Evolutionary conservation across 192 early-diverging fungal species (phyloP), one percentile per base, ranked within the genome.

Genomic region (Podila minutissima): DNA sequence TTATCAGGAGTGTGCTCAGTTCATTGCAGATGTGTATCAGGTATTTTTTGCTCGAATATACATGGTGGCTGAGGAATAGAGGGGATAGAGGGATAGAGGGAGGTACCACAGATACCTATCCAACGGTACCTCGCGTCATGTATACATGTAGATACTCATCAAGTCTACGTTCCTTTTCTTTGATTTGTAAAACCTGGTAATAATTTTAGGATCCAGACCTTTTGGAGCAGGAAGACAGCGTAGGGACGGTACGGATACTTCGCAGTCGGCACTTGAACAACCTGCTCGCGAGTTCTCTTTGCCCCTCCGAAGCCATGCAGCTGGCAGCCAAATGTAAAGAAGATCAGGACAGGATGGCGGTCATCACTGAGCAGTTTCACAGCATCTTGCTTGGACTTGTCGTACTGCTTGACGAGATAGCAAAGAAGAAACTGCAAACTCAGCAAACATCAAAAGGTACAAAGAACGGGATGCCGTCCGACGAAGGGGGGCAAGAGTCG

Each of bases 211-310:
- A 78, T 35, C 75, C 69, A 11, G 31, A 17, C 31, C 64, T 71
- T 33, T 31, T 78, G 48, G 75, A 78, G 51, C 49, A 62, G 4
- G 69, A 62, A 19, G 63, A 63, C 7, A 60, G 59, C 10, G 55
- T 72, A 24, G 46, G 60, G 49, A 71, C 62, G 9, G 48, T 72
- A 46, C 63, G 65, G 49, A 71, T 67, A 6, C 75, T 78, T 10
- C 66, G 64, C 50, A 78, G 75, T 63, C 75, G 75, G 9, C 69
- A 78, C 19, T 59, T 78, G 37, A 67, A 78, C 50, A 72, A 58
- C 51, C 51, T 78, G 17, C 69, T 78, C n/a, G 35, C 50, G 5
- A 64, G 35, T 29, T 69, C 69, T n/a, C 69, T 71, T 5, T 37
- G 31, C 3, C 60, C 64, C 0, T 59, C 33, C 6, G 68, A 71